Conservation (phyloP, 169 alveolate genomes). For the Plasmodium adleri region DNA sequence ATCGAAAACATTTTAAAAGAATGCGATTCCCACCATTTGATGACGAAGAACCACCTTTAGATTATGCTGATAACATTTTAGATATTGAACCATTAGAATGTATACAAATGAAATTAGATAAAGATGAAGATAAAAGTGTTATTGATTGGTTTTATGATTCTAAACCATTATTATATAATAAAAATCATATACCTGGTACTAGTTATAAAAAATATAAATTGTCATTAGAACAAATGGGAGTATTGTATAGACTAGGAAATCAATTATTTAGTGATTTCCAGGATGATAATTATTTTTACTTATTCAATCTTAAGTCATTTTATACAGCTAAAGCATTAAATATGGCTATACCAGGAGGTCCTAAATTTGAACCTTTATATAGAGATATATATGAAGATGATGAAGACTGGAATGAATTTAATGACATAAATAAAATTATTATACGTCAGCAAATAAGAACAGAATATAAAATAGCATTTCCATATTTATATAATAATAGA, state of each 20-base stretch:
- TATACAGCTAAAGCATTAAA: conserved; percentile 99
- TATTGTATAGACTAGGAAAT: conserved; percentile 97
- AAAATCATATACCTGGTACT: conserved; percentile 90
- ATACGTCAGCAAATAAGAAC: conserved; percentile 97
- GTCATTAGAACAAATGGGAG: conserved; percentile 96
- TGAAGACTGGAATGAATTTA: conserved; percentile 99
- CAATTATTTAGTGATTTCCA: conserved; percentile 97
- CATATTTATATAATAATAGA: conserved; percentile 97
- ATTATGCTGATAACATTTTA: conserved; percentile 98
- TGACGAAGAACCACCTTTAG: conserved; percentile 99
- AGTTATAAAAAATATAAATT: conserved; percentile 96
- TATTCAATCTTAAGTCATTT: conserved; percentile 97
- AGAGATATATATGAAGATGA: conserved; percentile 98
- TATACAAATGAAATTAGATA: conserved; percentile 98
- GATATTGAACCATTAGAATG: conserved; percentile 99
- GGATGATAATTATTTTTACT: conserved; percentile 97
- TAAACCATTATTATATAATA: conserved; percentile 78
- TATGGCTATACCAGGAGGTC: conserved; percentile 99
- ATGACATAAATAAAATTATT: conserved; percentile 98
- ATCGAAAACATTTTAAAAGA: conserved; percentile 99
- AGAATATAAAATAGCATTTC: conserved; percentile 99
- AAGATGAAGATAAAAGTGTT: conserved; percentile 98
- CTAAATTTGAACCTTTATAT: conserved; percentile 99
- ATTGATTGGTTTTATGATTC: conserved; percentile 97
- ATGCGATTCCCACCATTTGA: conserved; percentile 99